Evolutionary conservation across 305 asterid genomes (phyloP).

Genomic region (Solanum hybrid): DNA sequence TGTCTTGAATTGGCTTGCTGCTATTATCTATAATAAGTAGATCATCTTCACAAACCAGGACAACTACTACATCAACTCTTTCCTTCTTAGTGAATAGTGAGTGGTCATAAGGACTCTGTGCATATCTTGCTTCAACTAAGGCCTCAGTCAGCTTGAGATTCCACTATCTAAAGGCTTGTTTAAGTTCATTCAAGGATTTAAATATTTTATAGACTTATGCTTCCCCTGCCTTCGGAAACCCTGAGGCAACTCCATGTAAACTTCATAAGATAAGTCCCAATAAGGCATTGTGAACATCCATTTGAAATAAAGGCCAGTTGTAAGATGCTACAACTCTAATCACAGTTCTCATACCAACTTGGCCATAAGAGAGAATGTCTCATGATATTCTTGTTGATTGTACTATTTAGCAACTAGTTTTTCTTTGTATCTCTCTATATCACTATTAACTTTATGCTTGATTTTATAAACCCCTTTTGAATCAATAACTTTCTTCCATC

Average conservation of each 20-base stretch:
- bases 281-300: neutral
- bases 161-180: neutral
- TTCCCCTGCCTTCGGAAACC: neutral
- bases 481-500: neutral
- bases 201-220: neutral
- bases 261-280: neutral
- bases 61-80: neutral
- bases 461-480: neutral
- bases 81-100: neutral
- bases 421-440: neutral
- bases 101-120: neutral
- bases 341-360: neutral
- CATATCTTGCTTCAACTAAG: neutral
- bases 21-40: neutral
- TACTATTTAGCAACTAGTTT: neutral
- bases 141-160: neutral
- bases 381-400: neutral
- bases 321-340: too few relatives aligned
- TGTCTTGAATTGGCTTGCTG: neutral
- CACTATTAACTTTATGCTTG: too few relatives aligned
- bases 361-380: neutral
- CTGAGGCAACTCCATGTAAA: neutral
- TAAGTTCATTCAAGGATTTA: neutral
- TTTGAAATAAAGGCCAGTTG: neutral
- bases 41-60: neutral